These are phyloP conservation scores for Calonectria montana DNA, from an alignment of 2,329 filamentous ascomycete genomes.

Conservation along the genomic window DNA sequence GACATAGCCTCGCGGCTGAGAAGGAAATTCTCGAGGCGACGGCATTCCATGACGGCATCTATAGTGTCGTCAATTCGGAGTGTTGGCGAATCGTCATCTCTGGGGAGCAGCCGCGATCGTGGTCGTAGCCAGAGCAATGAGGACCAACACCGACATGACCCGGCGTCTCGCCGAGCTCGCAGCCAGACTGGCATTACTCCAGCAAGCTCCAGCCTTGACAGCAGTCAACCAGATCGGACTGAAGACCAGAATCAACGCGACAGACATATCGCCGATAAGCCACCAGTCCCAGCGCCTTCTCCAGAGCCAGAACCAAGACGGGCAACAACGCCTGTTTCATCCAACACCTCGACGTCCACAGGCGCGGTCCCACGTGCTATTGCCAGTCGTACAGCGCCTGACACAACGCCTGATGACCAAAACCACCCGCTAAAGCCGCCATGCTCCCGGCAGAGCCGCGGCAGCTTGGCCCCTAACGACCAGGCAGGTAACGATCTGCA, in stretches of 20 bases:
- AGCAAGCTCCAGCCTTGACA: conserved; percentile 24
- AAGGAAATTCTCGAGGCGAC: conserved; percentile 56
- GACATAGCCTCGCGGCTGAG: conserved; percentile 60
- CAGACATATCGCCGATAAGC: not conserved
- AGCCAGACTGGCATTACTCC: conserved; percentile 37
- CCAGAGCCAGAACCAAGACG: conserved; percentile 6
- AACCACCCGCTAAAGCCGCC: conserved; percentile 35
- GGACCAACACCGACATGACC: conserved; percentile 19
- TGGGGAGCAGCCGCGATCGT: conserved; percentile 38
- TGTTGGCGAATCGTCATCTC: conserved; percentile 34
- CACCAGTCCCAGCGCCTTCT: not conserved
- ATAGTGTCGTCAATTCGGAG: conserved; percentile 49
- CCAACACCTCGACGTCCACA: not conserved
- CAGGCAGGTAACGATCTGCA: conserved; percentile 36
- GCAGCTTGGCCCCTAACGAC: conserved; percentile 38
- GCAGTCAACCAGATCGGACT: conserved; percentile 24
- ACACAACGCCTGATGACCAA: conserved; percentile 29
- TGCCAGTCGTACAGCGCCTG: conserved; percentile 24
- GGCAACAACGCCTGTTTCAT: conserved; percentile 13
- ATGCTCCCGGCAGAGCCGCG: conserved; percentile 36
- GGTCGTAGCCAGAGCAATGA: conserved; percentile 24
- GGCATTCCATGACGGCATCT: conserved; percentile 54
- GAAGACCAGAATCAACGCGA: not conserved
- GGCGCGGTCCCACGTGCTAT: conserved; percentile 36
- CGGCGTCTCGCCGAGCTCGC: conserved; percentile 31